phyloP scores from a whole-genome alignment of 768 basidiomycete species.

The Calocera viscosa region DNA sequence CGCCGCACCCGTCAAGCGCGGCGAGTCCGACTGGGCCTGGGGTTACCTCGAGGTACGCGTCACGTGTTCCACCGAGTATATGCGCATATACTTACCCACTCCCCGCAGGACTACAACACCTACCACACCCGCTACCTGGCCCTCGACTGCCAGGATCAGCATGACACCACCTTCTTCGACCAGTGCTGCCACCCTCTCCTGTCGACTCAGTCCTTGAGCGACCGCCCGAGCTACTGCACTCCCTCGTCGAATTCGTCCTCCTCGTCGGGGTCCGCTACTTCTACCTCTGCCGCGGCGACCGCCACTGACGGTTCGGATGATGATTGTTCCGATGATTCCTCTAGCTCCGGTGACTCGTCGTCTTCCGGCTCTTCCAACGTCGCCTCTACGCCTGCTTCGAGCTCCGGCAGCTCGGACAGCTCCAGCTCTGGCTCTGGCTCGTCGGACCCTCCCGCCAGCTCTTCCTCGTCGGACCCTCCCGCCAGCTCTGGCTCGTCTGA shows the following conservation, averaged over 20 bases:
- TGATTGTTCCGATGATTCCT: conserved; percentile 12
- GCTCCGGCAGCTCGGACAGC: conserved; percentile 13
- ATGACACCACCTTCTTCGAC: conserved; percentile 41
- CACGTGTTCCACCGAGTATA: conserved; percentile 9
- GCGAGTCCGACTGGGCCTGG: conserved; percentile 28
- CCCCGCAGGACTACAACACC: conserved; percentile 14
- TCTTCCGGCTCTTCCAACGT: neutral
- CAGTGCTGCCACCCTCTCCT: conserved; percentile 61
- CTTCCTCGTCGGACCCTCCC: no score
- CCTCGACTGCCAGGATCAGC: conserved; percentile 36
- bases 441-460: no score
- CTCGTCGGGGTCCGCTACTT: conserved; percentile 15
- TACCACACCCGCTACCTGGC: conserved; percentile 56
- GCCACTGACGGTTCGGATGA: conserved; percentile 5
- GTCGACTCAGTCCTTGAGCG: conserved; percentile 41
- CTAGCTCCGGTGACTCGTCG: conserved; percentile 13
- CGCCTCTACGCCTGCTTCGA: neutral
- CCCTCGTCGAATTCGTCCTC: conserved; percentile 29
- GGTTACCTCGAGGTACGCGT: conserved; percentile 19
- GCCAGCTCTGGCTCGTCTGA: no score
- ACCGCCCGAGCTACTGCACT: conserved; percentile 43
- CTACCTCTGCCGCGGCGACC: conserved; percentile 18
- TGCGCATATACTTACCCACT: conserved; percentile 9
- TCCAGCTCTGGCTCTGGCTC: conserved; percentile 12
- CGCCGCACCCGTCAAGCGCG: conserved; percentile 26